These are phyloP conservation scores for Vanrija humicola DNA, from an alignment of 1,284 basidiomycete species.

Conservation along the genomic window DNA sequence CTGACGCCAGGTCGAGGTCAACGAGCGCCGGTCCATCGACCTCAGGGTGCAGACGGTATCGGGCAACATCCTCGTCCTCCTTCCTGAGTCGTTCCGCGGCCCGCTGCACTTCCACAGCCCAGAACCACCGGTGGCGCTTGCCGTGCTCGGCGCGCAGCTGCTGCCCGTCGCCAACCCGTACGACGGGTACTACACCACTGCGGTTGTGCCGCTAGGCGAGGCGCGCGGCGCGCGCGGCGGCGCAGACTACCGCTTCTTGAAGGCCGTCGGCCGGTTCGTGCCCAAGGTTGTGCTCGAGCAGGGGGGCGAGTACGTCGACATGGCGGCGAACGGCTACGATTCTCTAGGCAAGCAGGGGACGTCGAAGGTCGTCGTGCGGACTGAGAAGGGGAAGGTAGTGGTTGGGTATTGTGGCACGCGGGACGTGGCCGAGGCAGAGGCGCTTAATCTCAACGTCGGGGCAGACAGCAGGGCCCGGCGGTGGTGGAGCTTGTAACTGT, in stretches of 20 bases:
- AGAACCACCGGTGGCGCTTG: slow-evolving; percentile 20
- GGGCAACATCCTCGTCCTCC: slow-evolving; percentile 38
- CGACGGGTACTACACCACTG: slow-evolving; percentile 29
- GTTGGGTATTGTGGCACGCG: slow-evolving; percentile 1
- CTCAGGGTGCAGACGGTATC: slow-evolving; percentile 30
- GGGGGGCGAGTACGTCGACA: slow-evolving; percentile 29
- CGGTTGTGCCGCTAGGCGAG: slow-evolving; percentile 24
- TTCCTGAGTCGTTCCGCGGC: slow-evolving; percentile 36
- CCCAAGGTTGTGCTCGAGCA: slow-evolving; percentile 21
- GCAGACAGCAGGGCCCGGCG: slow-evolving; percentile 2
- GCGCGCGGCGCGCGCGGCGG: background rate
- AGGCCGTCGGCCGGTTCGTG: slow-evolving; percentile 24
- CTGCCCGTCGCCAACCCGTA: slow-evolving; percentile 29
- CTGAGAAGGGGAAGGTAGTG: slow-evolving; percentile 27
- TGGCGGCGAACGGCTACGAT: slow-evolving; percentile 20
- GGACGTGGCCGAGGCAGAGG: background rate
- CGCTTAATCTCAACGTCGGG: slow-evolving; percentile 4
- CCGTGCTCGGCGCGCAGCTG: slow-evolving; percentile 22
- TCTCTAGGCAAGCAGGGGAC: slow-evolving; percentile 22
- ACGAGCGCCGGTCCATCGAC: slow-evolving; percentile 18
- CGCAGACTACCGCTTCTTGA: slow-evolving; percentile 19
- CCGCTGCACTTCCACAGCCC: slow-evolving; percentile 28
- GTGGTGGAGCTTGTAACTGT: slow-evolving; percentile 10
- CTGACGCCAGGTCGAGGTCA: slow-evolving; percentile 31
- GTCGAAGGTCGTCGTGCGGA: slow-evolving; percentile 27